These are phyloP conservation scores for Sugiyamaella smithiae DNA, from an alignment of 805 yeast genomes.

Conservation along the genomic window DNA sequence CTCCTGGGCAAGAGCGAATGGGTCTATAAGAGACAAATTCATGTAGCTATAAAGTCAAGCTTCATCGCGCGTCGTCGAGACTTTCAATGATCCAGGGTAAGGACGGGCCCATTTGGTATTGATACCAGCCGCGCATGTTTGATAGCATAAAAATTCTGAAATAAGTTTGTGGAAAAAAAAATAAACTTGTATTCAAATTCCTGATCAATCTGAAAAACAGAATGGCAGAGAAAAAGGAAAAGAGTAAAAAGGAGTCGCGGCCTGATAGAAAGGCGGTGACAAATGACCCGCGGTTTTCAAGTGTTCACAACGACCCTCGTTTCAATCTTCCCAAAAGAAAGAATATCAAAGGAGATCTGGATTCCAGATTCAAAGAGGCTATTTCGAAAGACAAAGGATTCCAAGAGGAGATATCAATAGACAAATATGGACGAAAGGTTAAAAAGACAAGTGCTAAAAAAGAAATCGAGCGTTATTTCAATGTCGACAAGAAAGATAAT, in stretches of 20 bases:
- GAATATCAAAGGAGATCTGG: conserved; percentile 72
- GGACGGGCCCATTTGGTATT: too few species aligned
- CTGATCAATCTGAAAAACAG: too few species aligned
- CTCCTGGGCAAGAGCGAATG: conserved; percentile 87
- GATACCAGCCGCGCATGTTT: too few species aligned
- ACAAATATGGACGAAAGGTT: conserved; percentile 81
- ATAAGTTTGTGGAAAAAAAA: too few species aligned
- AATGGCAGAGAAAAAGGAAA: too few species aligned
- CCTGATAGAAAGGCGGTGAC: conserved; percentile 38
- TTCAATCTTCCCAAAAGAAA: conserved; percentile 71
- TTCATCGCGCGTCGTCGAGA: too few species aligned
- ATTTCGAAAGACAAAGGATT: conserved; percentile 58
- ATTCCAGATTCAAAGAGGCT: conserved; percentile 77
- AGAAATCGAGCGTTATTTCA: conserved; percentile 66
- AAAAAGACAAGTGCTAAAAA: conserved; percentile 43
- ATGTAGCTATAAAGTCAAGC: too few species aligned
- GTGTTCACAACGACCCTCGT: conserved; percentile 83
- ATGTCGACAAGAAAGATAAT: conserved; percentile 44
- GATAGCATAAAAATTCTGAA: too few species aligned
- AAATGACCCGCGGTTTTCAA: conserved; percentile 71
- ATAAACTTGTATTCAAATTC: too few species aligned
- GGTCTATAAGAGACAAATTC: conserved; percentile 84
- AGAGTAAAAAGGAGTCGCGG: too few species aligned
- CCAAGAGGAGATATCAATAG: conserved; percentile 58
- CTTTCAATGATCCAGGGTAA: too few species aligned